Percentiles rank a stretch among this genome's conserved stretches.
These are phyloP conservation scores for Moniliophthora roreri DNA, from an alignment of 1,284 basidiomycete genomes.

Conservation along the genomic window DNA sequence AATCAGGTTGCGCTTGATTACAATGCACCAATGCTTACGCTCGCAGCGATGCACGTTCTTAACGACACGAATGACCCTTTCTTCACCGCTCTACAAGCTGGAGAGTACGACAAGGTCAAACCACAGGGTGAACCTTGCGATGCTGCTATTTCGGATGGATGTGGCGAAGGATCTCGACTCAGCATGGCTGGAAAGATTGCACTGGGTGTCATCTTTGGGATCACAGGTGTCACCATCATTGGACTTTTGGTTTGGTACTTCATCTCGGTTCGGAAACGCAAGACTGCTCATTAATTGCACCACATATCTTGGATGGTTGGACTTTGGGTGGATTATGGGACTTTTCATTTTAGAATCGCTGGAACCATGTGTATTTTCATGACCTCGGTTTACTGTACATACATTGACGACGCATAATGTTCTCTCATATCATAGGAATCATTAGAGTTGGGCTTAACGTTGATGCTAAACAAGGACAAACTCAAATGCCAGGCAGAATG, in stretches of 20 bases:
- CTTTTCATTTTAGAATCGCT: too few relatives aligned
- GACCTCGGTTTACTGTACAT: too few relatives aligned
- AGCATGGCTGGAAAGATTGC: constrained; percentile 66
- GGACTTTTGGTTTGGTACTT: constrained; percentile 48
- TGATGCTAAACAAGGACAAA: not conserved
- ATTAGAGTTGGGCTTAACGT: too few relatives aligned
- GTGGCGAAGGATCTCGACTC: constrained; percentile 43
- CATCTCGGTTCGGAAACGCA: constrained; percentile 5
- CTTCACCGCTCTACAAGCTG: constrained; percentile 69
- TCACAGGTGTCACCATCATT: constrained; percentile 58
- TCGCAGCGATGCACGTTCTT: constrained; percentile 73
- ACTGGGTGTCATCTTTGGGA: constrained; percentile 64
- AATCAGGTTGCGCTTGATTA: constrained; percentile 75
- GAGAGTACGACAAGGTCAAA: constrained; percentile 60
- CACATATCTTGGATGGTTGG: too few relatives aligned
- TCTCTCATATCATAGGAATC: too few relatives aligned
- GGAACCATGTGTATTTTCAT: too few relatives aligned
- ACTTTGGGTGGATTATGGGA: too few relatives aligned
- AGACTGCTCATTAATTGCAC: not conserved
- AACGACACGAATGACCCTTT: constrained; percentile 75
- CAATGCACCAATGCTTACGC: constrained; percentile 82
- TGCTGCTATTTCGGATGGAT: constrained; percentile 58
- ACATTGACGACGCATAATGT: too few relatives aligned
- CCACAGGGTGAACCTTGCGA: constrained; percentile 79
- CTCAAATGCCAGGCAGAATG: not conserved